Base-by-base conservation (phyloP, 306 rosid genomes). In the Citrullus colocynthis region DNA sequence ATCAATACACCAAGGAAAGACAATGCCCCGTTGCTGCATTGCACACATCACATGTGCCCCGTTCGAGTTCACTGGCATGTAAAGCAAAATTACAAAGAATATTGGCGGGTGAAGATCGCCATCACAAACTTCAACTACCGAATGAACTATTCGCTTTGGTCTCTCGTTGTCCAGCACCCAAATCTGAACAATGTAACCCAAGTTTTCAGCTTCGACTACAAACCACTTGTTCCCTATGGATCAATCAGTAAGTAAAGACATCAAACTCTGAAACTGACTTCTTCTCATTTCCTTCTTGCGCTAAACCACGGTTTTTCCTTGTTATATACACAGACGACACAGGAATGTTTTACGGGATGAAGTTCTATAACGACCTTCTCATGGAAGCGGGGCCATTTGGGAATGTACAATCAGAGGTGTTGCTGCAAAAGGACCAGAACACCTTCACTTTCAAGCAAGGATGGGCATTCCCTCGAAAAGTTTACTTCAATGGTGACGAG, bases 11-110 rank as follows among this genome's bases (percentile, higher is more conserved):
- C 89, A 30, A 85, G 75, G 91, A 92, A 89, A 87, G 94, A 82
- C 75, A 88, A 86, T 75, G 81, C 84, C 24, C 96, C 88, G 12
- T 62, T 95, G 77, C 81, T 89, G 78, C 97, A 92, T 44, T 95
- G 99, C 83, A 95, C 98, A 39, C 96, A 90, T 79, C 97, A 95
- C 70, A 90, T 95, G 97, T 95, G 98, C 77, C 99, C 97, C 4
- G 83, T 92, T 70, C 85, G 99, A 52, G 92, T 95, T 18, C 97
- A 95, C 58, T 95, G 99, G 97, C 97, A 90, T 66, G 96, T 95
- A 79, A 90, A 89, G 82, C 59, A 12, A 3, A 95, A 95, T 81
- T 92, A 92, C 82, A 92, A 88, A 79, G 99, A 92, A 58, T 95
- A 92, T 60, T 92, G 99, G 97, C 81, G 97, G 18, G 96, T 88